Base-by-base conservation (phyloP, 2,329 filamentous ascomycete genomes). In the Penicillium fuscoglaucum region DNA sequence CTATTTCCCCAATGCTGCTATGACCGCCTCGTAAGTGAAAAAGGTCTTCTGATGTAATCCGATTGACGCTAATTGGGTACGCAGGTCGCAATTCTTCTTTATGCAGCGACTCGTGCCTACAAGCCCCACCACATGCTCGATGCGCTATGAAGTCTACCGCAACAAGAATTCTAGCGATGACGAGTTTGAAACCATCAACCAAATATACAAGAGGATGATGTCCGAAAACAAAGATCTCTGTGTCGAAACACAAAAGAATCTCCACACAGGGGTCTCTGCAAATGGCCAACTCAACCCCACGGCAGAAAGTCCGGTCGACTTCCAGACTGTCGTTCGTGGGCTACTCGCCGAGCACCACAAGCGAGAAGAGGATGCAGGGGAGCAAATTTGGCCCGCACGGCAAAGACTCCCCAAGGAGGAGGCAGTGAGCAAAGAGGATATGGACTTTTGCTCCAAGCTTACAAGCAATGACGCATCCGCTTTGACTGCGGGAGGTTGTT, bases 171-270 rank as follows among this genome's bases (percentile, higher is more conserved):
- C 84, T 2, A 79, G 76, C 19, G 81, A 87, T 33, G 82, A 82
- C 33, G 80, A 86, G 55, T 88, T 88, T 66, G 72, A 80, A 6
- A 67, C 77, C 47, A 83, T 87, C 70, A 81, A 79, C 70, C 69
- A 80, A 55, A 82, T 85, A 62, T 88, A 86, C 78, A 86, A 86
- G 74, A 81, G 82, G 37, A 81, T 88, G 72, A 83, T 87, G 82
- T 79, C 80, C 1, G 86, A 88, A 69, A 84, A 87, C 74, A 87
- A 87, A 66, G 76, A 81, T 19, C 80, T 87, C n/a, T 87, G 84
- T 73, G 74, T 78, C 57, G 76, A 77, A 5, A 80, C 82, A 0
- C 85, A 88, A 68, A 78, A 79, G 69, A 87, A 87, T 68, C 76
- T 88, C 60, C 82, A 83, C 69, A 76, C 79, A 0, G 84, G 85